Percentiles rank a stretch among this genome's conserved stretches.
Evolutionary conservation across 2,329 filamentous ascomycete species (phyloP).

Genomic region (Pseudopyrenochaeta lycopersici): DNA sequence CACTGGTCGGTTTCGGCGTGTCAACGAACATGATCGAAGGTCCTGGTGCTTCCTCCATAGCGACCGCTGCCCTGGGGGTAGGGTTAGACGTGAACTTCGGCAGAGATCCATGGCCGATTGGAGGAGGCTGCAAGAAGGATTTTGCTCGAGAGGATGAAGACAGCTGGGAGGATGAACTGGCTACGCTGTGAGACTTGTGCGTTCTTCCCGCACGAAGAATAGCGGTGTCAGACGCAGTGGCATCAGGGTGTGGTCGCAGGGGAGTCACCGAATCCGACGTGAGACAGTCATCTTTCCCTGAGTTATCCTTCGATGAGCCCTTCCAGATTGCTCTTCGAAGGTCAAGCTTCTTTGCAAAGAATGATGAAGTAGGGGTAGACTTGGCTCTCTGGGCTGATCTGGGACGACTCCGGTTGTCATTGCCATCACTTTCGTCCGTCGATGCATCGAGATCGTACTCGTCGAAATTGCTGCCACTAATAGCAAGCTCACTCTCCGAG

Average conservation of each 20-base stretch:
- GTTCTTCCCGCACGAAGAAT: conserved; percentile 14
- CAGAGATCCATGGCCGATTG: conserved; percentile 63
- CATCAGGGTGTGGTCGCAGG: conserved; percentile 32
- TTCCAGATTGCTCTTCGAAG: conserved; percentile 41
- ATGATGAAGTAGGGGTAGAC: conserved; percentile 34
- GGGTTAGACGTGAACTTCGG: conserved; percentile 76
- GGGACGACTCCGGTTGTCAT: conserved; percentile 13
- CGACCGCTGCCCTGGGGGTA: conserved; percentile 74
- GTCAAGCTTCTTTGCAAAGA: conserved; percentile 36
- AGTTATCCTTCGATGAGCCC: conserved; percentile 17
- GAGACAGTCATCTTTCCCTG: conserved; percentile 16
- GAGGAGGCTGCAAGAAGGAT: conserved; percentile 53
- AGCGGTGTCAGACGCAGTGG: conserved; percentile 40
- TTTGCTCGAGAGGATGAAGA: conserved; percentile 34
- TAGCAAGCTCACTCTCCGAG: conserved; percentile 40
- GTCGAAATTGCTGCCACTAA: conserved; percentile 43
- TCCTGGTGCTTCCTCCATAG: conserved; percentile 68
- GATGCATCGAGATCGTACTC: conserved; percentile 48
- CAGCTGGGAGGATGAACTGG: conserved; percentile 26
- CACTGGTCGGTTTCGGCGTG: conserved; percentile 33
- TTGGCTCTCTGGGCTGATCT: conserved; percentile 27
- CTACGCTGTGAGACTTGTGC: conserved; percentile 19
- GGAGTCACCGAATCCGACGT: conserved; percentile 33
- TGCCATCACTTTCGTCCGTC: conserved; percentile 34
- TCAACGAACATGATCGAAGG: conserved; percentile 80